Evolutionary conservation across 495 filamentous ascomycete species (phyloP).

Genomic region (Xylaria scruposa): DNA sequence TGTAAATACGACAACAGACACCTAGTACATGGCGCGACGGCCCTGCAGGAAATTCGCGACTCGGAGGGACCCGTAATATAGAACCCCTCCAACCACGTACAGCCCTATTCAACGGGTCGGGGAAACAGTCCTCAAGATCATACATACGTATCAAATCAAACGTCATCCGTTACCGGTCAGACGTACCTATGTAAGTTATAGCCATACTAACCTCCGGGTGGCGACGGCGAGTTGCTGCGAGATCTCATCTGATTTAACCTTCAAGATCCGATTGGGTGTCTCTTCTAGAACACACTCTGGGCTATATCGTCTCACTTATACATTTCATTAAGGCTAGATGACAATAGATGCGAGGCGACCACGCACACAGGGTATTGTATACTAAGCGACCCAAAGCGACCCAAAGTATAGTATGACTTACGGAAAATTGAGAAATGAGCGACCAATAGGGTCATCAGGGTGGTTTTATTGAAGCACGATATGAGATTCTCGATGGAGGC

Average conservation of each 20-base stretch:
- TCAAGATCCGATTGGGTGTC: background rate
- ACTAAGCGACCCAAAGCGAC: constrained; percentile 1
- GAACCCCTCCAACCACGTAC: background rate
- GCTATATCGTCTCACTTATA: constrained; percentile 8
- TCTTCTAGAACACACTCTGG: background rate
- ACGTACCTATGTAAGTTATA: background rate
- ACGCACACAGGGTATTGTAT: background rate
- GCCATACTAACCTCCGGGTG: constrained; percentile 4
- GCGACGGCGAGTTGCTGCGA: background rate
- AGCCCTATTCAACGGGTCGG: background rate
- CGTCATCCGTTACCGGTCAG: background rate
- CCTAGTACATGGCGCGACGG: background rate
- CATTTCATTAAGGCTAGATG: background rate
- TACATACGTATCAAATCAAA: background rate
- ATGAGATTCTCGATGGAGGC: background rate
- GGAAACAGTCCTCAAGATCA: background rate
- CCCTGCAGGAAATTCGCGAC: background rate
- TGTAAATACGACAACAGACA: background rate
- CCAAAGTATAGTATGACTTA: constrained; percentile 12
- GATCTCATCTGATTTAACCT: constrained; percentile 11
- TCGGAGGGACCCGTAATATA: background rate
- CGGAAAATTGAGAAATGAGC: background rate
- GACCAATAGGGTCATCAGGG: constrained; percentile 10
- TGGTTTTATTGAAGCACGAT: background rate
- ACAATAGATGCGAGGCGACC: background rate